These are phyloP conservation scores for Silene uniflora DNA, from an alignment of 148 eudicot genomes.

Conservation along the genomic window DNA sequence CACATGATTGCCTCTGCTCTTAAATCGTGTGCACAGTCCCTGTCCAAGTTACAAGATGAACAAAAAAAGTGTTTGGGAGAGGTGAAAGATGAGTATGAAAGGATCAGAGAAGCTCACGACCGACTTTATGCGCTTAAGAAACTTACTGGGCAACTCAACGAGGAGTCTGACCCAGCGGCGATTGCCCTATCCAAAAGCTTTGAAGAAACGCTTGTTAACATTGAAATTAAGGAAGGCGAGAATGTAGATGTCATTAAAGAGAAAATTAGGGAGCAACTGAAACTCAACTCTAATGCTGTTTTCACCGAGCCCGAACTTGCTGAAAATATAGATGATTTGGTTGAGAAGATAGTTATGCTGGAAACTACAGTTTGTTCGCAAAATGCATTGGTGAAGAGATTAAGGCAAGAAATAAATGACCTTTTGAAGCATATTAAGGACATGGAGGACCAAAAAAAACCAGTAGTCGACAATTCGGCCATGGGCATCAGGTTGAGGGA, in stretches of 20 bases:
- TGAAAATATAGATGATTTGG: slow-evolving; percentile 72
- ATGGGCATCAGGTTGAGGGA: slow-evolving; percentile 41
- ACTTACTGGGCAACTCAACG: slow-evolving; percentile 13
- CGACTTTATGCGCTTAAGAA: slow-evolving; percentile 43
- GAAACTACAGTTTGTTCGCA: slow-evolving; percentile 58
- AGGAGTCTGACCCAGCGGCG: slow-evolving; percentile 6
- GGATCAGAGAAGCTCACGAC: slow-evolving; percentile 43
- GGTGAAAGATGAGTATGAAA: slow-evolving; percentile 46
- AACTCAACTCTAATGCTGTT: slow-evolving; percentile 25
- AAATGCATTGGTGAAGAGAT: slow-evolving; percentile 49
- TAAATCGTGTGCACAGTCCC: slow-evolving; percentile 55
- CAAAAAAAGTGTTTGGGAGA: slow-evolving; percentile 39
- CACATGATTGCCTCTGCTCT: slow-evolving; percentile 62
- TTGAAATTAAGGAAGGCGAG: slow-evolving; percentile 28
- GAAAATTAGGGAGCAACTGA: slow-evolving; percentile 40
- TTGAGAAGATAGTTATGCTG: slow-evolving; percentile 49
- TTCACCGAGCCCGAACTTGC: slow-evolving; percentile 61
- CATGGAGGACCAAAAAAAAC: slow-evolving; percentile 51
- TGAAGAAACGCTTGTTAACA: slow-evolving; percentile 26
- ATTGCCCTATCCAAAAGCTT: slow-evolving; percentile 15
- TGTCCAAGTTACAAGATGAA: slow-evolving; percentile 45
- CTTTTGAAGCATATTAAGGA: slow-evolving; percentile 45
- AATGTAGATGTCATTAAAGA: slow-evolving; percentile 29
- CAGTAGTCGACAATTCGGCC: slow-evolving; percentile 26
- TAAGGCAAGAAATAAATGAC: slow-evolving; percentile 45